Evolutionary conservation across 2,329 filamentous ascomycete species (phyloP).

Genomic region (Aureobasidium melanogenum): DNA sequence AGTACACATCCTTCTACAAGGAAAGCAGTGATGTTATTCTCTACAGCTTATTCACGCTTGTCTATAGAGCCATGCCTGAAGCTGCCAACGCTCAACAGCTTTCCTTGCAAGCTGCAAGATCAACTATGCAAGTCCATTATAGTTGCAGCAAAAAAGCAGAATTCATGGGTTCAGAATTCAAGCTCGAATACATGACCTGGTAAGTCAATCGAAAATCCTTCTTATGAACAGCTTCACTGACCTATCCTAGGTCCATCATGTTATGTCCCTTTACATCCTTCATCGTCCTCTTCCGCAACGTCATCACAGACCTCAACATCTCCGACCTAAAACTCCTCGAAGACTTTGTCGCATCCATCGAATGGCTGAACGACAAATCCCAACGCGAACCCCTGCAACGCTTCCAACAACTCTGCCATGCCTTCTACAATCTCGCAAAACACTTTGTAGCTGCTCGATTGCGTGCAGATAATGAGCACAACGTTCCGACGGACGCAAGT

Average conservation of each 20-base stretch:
- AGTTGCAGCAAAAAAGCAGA: not conserved
- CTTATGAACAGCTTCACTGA: not conserved
- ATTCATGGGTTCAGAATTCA: not conserved
- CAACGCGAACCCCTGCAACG: constrained; percentile 9
- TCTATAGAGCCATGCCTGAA: constrained; percentile 9
- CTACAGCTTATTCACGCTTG: constrained; percentile 8
- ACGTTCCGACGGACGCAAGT: not conserved
- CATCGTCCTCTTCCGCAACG: constrained; percentile 44
- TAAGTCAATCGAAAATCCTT: not conserved
- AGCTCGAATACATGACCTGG: constrained; percentile 4
- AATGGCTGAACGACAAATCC: constrained; percentile 1
- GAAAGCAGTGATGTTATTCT: not conserved
- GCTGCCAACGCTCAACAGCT: not conserved
- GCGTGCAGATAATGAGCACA: not conserved
- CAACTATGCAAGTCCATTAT: constrained; percentile 8
- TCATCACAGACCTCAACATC: constrained; percentile 18
- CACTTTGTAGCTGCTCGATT: constrained; percentile 14
- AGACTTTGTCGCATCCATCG: constrained; percentile 18
- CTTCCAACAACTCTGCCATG: constrained; percentile 17
- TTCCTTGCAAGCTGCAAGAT: not conserved
- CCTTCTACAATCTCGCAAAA: constrained; percentile 20
- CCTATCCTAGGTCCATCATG: constrained; percentile 21
- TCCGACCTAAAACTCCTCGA: constrained; percentile 17
- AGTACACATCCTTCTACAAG: not conserved
- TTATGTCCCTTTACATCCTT: constrained; percentile 52